A percentile compares a stretch with the other conserved stretches of the same genome.
These are phyloP conservation scores for Lenwebbia sp. DNA, from an alignment of 345 rosid genomes.

Conservation along the genomic window DNA sequence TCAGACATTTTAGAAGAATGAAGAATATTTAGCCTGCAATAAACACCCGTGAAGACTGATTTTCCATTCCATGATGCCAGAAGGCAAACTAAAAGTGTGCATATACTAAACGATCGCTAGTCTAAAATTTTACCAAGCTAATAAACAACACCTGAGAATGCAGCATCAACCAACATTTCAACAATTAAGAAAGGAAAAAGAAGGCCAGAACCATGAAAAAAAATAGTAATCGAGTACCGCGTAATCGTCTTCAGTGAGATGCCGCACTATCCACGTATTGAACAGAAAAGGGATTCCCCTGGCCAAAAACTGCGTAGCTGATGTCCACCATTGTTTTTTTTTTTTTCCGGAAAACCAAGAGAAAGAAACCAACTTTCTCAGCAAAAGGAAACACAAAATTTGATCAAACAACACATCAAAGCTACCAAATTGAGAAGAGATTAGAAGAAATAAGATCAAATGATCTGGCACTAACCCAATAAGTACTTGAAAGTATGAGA, in stretches of 20 bases:
- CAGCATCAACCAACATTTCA: not conserved
- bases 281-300: constrained; percentile 84
- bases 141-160: not conserved
- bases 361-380: not conserved
- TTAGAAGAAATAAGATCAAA: not conserved
- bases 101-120: not conserved
- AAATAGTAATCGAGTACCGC: constrained; percentile 37
- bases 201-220: not conserved
- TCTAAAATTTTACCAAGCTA: not conserved
- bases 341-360: not conserved
- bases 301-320: constrained; percentile 56
- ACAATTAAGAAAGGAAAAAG: not conserved
- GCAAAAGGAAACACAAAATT: not conserved
- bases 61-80: not conserved
- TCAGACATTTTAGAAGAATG: not conserved
- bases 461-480: constrained; percentile 21
- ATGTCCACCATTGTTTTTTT: not conserved
- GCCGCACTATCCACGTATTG: constrained; percentile 74
- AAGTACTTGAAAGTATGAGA: constrained; percentile 61
- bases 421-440: not conserved
- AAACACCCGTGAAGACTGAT: not conserved
- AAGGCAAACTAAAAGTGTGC: not conserved
- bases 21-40: not conserved
- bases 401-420: not conserved
- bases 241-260: constrained; percentile 45